Base-by-base conservation (phyloP, 1,284 basidiomycete species). In the Marasmius tenuissimus region DNA sequence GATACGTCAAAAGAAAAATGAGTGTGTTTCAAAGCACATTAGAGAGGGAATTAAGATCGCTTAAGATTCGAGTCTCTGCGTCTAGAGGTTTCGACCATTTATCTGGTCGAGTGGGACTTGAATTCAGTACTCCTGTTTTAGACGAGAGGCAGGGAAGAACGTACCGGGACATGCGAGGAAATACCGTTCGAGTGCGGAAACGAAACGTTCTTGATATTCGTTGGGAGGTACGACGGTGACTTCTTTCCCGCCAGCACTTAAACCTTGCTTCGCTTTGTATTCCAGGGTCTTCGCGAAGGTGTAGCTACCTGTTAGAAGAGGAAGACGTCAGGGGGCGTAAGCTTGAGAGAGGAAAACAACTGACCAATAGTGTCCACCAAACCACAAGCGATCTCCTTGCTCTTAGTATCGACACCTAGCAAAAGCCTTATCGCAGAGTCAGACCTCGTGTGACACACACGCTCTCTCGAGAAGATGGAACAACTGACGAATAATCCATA, bases 311-410 rank as follows among this genome's bases (percentile, higher is more conserved):
- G 62, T 55, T 1, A 42, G 59, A 27, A 48, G 7, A 8, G 27
- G n/a, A 27, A 54, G 33, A 4, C 14, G 34, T 50, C 14, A 27
- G 27, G 27, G 27, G 27, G 27, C 27, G 27, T 4, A 27, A 27
- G 47, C 11, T 34, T 20, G 49, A 40, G 38, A 57, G 8, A 10
- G 22, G 20, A 58, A 60, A 18, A 35, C 8, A 35, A 60, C 68
- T 38, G 48, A 84, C 90, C 91, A 42, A 93, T 92, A 0, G 90
- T 92, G 70, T 93, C 91, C 4, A 93, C 90, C 0, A 93, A 79
- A 0, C 91, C 91, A 63, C 89, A 90, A 33, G 83, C 83, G 59
- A 93, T 85, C 68, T 89, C 81, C 65, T 85, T 86, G 61, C 76
- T 77, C 62, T 82, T 80, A 58, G 85, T 81, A 67, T 92, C 86